Evolutionary conservation across 805 yeast genomes (phyloP).

Genomic region (Myxozyma geophila): DNA sequence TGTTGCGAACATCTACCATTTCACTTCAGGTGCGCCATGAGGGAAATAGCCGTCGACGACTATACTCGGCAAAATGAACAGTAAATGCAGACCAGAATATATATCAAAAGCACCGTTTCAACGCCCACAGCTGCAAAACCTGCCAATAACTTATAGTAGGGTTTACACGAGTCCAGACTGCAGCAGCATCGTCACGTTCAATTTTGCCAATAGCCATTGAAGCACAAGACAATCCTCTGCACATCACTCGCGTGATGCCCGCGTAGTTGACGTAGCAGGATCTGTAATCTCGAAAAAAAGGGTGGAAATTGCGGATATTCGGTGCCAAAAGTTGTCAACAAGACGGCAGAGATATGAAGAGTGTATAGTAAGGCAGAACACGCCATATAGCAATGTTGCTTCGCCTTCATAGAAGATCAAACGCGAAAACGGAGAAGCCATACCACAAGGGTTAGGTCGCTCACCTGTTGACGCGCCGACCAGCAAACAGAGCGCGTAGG

Average conservation of each 20-base stretch:
- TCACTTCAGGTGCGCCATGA: constrained; percentile 5
- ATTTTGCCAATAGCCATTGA: background rate
- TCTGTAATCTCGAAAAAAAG: background rate
- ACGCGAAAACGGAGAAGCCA: background rate
- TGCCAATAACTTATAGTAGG: background rate
- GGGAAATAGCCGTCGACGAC: constrained; percentile 11
- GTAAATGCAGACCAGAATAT: background rate
- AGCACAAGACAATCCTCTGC: background rate
- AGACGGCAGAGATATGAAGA: constrained; percentile 2
- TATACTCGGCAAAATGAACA: constrained; percentile 7
- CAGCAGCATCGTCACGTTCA: background rate
- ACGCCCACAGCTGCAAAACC: background rate
- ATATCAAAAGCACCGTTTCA: background rate
- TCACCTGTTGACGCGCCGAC: constrained; percentile 4
- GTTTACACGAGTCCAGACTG: background rate
- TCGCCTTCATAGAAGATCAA: background rate
- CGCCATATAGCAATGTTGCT: background rate
- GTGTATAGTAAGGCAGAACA: background rate
- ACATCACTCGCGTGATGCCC: background rate
- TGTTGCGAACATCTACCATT: constrained; percentile 7
- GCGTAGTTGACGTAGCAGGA: constrained; percentile 4
- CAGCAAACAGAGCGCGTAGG: background rate
- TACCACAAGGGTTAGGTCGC: background rate
- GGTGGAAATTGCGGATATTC: constrained; percentile 17
- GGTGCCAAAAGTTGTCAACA: background rate